Evolutionary conservation across 1,284 basidiomycete genomes (phyloP).

Genomic region (Leccinum pallidistipes): DNA sequence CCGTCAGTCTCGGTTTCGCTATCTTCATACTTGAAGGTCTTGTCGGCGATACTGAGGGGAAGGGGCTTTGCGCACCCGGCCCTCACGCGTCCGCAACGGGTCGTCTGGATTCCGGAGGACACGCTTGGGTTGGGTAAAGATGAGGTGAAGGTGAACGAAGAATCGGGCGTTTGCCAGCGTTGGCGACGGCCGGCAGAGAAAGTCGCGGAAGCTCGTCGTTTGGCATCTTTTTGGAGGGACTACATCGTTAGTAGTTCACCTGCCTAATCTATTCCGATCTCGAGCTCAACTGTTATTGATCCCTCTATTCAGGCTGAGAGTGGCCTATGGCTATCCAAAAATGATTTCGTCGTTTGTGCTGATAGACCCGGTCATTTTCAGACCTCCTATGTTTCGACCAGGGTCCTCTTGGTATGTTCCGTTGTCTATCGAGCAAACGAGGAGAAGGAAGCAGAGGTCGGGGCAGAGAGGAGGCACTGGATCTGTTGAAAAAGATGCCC

Average conservation of each 20-base stretch:
- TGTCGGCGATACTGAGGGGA: slow-evolving; percentile 77
- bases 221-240: slow-evolving; percentile 87
- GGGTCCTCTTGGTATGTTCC: slow-evolving; percentile 47
- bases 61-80: slow-evolving; percentile 86
- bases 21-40: slow-evolving; percentile 44
- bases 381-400: slow-evolving; percentile 20
- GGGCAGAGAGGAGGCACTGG: slow-evolving; percentile 59
- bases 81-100: slow-evolving; percentile 67
- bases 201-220: slow-evolving; percentile 53
- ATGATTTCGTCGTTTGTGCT: slow-evolving; percentile 76
- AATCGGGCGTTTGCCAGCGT: slow-evolving; percentile 54
- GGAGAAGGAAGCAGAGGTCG: slow-evolving; percentile 4
- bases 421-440: neutral
- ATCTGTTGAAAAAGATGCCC: slow-evolving; percentile 51
- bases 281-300: neutral
- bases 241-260: slow-evolving; percentile 51
- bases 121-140: slow-evolving; percentile 56
- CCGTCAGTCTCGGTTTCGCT: slow-evolving; percentile 29
- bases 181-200: slow-evolving; percentile 43
- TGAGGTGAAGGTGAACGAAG: slow-evolving; percentile 60
- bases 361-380: slow-evolving; percentile 75
- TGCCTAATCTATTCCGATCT: neutral
- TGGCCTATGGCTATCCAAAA: slow-evolving; percentile 59
- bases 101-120: slow-evolving; percentile 83
- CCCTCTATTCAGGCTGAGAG: slow-evolving; percentile 46